Base-by-base conservation (phyloP, 1,284 basidiomycete species). In the Wallemia hederae region DNA sequence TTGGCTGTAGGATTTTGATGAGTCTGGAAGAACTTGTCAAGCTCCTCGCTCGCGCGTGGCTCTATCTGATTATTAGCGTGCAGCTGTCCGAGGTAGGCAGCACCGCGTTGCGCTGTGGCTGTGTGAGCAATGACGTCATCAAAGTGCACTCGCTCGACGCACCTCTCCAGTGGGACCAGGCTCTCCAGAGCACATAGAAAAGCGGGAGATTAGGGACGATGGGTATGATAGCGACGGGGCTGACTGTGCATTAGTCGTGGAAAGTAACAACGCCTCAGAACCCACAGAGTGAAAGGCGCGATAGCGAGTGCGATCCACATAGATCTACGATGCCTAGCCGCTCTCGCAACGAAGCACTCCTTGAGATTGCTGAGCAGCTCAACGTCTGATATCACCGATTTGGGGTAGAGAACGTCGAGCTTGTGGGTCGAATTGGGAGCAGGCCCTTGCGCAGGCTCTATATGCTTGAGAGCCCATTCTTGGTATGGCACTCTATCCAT, bases 111-210 rank as follows among this genome's bases (percentile, higher is more conserved):
- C 5, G 39, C 39, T 33, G 31, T 33, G 19, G n/a, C 19, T 7
- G 31, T 33, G 19, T 33, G 31, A 9, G 7, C 7, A 33, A 9
- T 33, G 31, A 33, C 19, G 31, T 33, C 7, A 33, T 33, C 19
- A 7, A 7, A 33, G 9, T 9, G 7, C 7, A 33, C 7, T 9
- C n/a, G n/a, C 31, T 9, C 19, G 31, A 33, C 63, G 68, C 69
- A 27, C 72, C 73, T 62, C 70, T 64, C 68, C 69, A 73, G 62
- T 74, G 73, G 15, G 68, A 70, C 71, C 72, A 74, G 22, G 72
- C 72, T 61, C 73, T 66, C 72, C 73, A 75, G 9, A 73, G 67
- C 55, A 74, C 70, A 69, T 74, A 74, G 68, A 74, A 74, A 57
- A 73, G 65, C 1, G 72, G 71, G 63, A 70, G 71, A 65, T 75